phyloP scores from a whole-genome alignment of 768 basidiomycete genomes.

The Leccinellum luteum region DNA sequence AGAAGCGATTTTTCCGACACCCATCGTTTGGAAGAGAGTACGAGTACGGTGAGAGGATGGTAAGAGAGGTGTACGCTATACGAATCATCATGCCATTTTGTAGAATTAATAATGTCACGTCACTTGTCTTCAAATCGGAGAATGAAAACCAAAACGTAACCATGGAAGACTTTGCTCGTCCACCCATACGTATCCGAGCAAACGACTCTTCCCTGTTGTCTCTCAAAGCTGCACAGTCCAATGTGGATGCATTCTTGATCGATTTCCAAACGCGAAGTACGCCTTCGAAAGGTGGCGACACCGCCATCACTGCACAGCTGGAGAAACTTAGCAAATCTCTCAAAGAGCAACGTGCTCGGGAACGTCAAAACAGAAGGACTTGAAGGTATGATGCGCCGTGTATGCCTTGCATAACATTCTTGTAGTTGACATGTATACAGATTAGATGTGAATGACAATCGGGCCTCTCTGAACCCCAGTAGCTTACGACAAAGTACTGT shows the following conservation, averaged over 20 bases:
- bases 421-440: constrained; percentile 9
- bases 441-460: background rate
- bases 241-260: constrained; percentile 45
- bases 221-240: constrained; percentile 38
- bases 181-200: constrained; percentile 47
- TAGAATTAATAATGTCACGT: too few relatives aligned
- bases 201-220: constrained; percentile 37
- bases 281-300: constrained; percentile 49
- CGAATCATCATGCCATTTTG: constrained; percentile 11
- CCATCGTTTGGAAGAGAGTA: constrained; percentile 11
- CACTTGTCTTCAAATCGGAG: background rate
- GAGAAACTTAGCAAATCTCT: constrained; percentile 54
- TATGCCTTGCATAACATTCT: background rate
- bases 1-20: constrained; percentile 51
- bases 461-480: too few relatives aligned
- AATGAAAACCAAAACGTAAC: background rate
- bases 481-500: too few relatives aligned
- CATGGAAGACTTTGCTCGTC: constrained; percentile 47
- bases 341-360: constrained; percentile 42
- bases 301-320: constrained; percentile 56
- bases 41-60: background rate
- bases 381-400: constrained; percentile 3
- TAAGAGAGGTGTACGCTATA: background rate
- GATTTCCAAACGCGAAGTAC: constrained; percentile 48
- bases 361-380: constrained; percentile 12